Percentiles rank a stretch among this genome's conserved stretches.
phyloP scores from a whole-genome alignment of 2,329 filamentous ascomycete genomes.

The Ophiocordyceps sinensis region DNA sequence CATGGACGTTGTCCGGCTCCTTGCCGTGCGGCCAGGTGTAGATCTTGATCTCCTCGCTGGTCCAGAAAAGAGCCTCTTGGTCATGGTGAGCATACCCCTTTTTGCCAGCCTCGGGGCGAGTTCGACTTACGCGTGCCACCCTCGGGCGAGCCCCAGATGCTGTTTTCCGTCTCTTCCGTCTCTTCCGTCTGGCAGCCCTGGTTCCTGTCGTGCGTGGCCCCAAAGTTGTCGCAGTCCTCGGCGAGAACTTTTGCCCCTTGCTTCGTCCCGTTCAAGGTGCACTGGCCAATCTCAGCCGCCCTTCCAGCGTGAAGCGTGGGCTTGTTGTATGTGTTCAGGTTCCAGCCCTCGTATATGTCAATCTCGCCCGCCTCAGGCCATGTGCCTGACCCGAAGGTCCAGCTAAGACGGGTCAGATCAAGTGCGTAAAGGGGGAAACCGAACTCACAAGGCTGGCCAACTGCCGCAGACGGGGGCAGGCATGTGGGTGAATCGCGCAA shows the following conservation, averaged over 20 bases:
- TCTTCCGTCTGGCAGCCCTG: constrained; percentile 2
- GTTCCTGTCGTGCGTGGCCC: background rate
- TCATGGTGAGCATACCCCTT: background rate
- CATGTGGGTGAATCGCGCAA: constrained; percentile 34
- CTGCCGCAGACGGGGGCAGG: constrained; percentile 49
- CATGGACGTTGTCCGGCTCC: constrained; percentile 14
- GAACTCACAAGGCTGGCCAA: constrained; percentile 50
- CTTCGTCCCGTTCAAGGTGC: background rate
- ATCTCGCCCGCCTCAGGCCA: constrained; percentile 50
- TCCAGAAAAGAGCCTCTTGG: constrained; percentile 23
- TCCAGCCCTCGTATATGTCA: constrained; percentile 52
- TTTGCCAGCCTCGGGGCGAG: background rate
- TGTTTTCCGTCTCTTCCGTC: background rate
- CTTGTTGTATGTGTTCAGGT: constrained; percentile 33
- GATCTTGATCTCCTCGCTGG: constrained; percentile 18
- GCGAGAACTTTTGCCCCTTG: background rate
- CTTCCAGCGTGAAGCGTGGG: constrained; percentile 34
- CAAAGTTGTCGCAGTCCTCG: constrained; percentile 1
- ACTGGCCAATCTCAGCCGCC: background rate
- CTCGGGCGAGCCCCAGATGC: background rate
- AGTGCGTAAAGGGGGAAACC: background rate
- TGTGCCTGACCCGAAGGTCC: constrained; percentile 27
- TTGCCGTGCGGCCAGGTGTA: constrained; percentile 17
- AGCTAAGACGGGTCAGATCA: constrained; percentile 11
- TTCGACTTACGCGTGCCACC: constrained; percentile 1